A percentile compares a stretch with the other conserved stretches of the same genome.
These are phyloP conservation scores for Heimioporus retisporus DNA, from an alignment of 1,284 basidiomycete genomes.

Conservation along the genomic window DNA sequence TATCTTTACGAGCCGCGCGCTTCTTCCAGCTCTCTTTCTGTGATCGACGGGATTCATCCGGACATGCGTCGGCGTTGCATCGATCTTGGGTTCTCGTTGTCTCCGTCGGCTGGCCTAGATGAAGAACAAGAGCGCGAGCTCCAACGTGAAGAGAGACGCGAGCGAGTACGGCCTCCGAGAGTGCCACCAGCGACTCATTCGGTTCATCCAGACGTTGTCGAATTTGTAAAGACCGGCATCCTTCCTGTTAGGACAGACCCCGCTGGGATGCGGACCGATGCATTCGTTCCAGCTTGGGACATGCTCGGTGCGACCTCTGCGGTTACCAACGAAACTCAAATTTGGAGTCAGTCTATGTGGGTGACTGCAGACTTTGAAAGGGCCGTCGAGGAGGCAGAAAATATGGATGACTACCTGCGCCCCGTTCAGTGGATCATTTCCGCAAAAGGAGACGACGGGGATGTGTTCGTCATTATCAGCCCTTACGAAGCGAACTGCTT, in stretches of 20 bases:
- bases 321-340: background rate
- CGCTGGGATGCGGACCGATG: background rate
- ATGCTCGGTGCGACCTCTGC: background rate
- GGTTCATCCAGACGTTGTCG: background rate
- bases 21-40: background rate
- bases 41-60: conserved; percentile 1
- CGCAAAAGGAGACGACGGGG: background rate
- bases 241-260: background rate
- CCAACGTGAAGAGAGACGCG: conserved; percentile 48
- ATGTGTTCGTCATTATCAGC: background rate
- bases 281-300: background rate
- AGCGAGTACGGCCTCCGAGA: conserved; percentile 46
- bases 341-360: background rate
- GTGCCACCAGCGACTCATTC: conserved; percentile 18
- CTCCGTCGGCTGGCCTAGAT: conserved; percentile 37
- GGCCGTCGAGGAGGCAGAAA: background rate
- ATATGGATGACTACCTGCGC: conserved; percentile 35
- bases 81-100: background rate
- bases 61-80: conserved; percentile 38
- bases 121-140: conserved; percentile 48
- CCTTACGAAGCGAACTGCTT: background rate
- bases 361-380: background rate
- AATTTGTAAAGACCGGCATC: background rate
- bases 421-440: background rate
- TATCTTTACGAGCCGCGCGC: background rate